Conservation (phyloP, 1,284 basidiomycete species). For the Austroboletus novae-zelandiae region DNA sequence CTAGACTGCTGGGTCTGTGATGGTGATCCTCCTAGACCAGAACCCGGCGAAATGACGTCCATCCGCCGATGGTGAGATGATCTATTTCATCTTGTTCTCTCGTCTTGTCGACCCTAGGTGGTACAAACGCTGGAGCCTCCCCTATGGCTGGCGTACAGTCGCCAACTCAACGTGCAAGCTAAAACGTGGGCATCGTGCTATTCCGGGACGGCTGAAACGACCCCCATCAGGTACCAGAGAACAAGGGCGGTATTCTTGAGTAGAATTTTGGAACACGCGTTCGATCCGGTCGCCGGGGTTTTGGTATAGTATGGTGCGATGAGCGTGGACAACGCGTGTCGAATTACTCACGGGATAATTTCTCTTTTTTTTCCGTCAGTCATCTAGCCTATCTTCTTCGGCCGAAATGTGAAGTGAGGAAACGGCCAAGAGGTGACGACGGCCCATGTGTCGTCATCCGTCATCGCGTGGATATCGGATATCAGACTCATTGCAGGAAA, state of each 20-base stretch:
- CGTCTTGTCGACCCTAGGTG: no score
- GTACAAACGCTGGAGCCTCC: not conserved
- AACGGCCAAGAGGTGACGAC: not conserved
- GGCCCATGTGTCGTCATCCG: no score
- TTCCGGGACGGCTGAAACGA: not conserved
- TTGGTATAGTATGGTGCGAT: not conserved
- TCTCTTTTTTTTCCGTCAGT: not conserved
- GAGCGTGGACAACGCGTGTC: conserved; percentile 14
- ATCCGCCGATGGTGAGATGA: not conserved
- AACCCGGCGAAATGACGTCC: not conserved
- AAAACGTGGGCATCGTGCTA: not conserved
- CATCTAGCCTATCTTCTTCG: not conserved
- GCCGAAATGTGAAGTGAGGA: conserved; percentile 2
- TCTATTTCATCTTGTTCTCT: no score
- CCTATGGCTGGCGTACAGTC: not conserved
- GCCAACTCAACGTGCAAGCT: not conserved
- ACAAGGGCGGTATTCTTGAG: not conserved
- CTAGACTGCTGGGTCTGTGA: not conserved
- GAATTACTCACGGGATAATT: conserved; percentile 11
- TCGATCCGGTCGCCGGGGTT: not conserved
- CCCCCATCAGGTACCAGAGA: conserved; percentile 4
- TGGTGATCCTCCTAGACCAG: not conserved
- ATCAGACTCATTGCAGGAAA: no score
- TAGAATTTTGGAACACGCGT: conserved; percentile 15
- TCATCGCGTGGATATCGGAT: no score